Conservation (phyloP, 306 rosid genomes). For the Mucuna pruriens region DNA sequence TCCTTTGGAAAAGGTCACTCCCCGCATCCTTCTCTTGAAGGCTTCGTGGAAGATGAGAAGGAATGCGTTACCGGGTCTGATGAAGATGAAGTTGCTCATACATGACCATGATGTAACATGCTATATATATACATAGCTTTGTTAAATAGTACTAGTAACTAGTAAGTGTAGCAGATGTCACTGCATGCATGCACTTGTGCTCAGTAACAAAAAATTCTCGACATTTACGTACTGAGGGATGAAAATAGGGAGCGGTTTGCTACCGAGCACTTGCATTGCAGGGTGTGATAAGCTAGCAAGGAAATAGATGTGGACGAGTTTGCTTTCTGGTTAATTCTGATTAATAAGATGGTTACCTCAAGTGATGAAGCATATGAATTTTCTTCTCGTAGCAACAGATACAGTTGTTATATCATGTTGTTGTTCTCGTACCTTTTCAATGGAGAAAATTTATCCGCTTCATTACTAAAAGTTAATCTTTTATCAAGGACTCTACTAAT, state of each 20-base stretch:
- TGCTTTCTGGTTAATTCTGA: conserved; percentile 4
- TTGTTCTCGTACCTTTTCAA: conserved; percentile 27
- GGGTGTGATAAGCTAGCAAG: conserved; percentile 25
- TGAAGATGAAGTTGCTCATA: conserved; percentile 53
- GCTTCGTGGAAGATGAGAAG: conserved; percentile 59
- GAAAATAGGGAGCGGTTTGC: conserved; percentile 64
- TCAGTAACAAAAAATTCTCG: conserved; percentile 83
- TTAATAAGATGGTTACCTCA: conserved; percentile 47
- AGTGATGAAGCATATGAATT: conserved; percentile 87
- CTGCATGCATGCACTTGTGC: conserved; percentile 57
- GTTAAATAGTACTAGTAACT: not conserved
- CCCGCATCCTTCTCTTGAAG: conserved; percentile 63
- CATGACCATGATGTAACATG: conserved; percentile 28
- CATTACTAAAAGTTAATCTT: conserved; percentile 60
- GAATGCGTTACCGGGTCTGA: conserved; percentile 72
- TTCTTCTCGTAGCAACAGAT: conserved; percentile 51
- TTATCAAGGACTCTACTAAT: not conserved
- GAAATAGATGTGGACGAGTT: conserved; percentile 30
- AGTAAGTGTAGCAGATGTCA: conserved; percentile 9
- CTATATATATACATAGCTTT: not conserved
- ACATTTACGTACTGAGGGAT: conserved; percentile 38
- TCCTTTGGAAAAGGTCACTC: conserved; percentile 83
- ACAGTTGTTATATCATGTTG: conserved; percentile 11
- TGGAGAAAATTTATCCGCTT: conserved; percentile 81
- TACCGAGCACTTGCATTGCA: conserved; percentile 72